phyloP scores from a whole-genome alignment of 371 early-diverging fungal species.

The Catenaria anguillulae region DNA sequence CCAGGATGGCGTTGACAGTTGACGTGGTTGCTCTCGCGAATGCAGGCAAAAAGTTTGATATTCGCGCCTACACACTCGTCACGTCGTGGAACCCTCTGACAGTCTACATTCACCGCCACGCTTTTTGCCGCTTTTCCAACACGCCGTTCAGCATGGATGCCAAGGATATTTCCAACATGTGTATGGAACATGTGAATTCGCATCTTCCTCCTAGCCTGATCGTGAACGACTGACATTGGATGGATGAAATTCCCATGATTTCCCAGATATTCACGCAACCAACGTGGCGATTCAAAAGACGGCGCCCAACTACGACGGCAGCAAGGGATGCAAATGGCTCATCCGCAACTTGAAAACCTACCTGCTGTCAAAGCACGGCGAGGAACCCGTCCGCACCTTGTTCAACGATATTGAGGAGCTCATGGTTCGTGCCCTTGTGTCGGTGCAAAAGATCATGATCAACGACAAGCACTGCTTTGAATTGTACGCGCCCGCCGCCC shows the following conservation, averaged over 20 bases:
- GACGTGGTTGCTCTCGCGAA: too few relatives aligned
- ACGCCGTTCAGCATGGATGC: constrained; percentile 35
- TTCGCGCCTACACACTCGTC: constrained; percentile 35
- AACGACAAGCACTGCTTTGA: constrained; percentile 46
- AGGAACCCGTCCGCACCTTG: constrained; percentile 19
- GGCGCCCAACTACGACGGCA: constrained; percentile 31
- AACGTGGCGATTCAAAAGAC: constrained; percentile 45
- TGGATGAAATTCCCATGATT: background rate
- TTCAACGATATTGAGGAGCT: constrained; percentile 41
- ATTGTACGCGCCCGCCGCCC: too few relatives aligned
- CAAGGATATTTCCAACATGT: constrained; percentile 40
- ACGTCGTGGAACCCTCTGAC: constrained; percentile 36
- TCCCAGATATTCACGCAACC: constrained; percentile 36
- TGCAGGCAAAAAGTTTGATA: constrained; percentile 43
- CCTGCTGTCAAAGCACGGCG: constrained; percentile 27
- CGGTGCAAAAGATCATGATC: constrained; percentile 42
- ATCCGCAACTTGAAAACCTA: constrained; percentile 32
- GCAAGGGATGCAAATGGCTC: constrained; percentile 43
- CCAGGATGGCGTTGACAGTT: background rate
- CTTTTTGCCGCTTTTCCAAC: constrained; percentile 41
- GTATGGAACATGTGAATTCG: constrained; percentile 12
- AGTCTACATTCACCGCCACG: constrained; percentile 39
- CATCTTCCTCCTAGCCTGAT: background rate
- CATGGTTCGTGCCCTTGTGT: constrained; percentile 33
- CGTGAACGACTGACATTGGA: background rate